Evolutionary conservation across 768 basidiomycete species (phyloP).

Genomic region (Suillus variegatus): DNA sequence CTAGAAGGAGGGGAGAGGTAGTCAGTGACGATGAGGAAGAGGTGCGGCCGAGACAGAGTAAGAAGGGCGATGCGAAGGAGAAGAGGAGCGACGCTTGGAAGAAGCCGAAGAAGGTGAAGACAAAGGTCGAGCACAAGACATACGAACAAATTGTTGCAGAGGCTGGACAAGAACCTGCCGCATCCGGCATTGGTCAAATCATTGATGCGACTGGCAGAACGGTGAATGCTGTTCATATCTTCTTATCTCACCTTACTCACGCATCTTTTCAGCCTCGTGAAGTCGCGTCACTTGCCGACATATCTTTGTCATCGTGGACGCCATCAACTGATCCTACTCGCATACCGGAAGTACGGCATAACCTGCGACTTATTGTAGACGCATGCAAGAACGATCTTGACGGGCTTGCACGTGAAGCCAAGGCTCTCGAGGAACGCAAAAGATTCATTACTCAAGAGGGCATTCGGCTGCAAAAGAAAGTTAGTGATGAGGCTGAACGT

Average conservation of each 20-base stretch:
- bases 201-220: constrained; percentile 95
- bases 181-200: constrained; percentile 75
- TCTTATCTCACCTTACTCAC: constrained; percentile 8
- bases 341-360: constrained; percentile 97
- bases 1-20: constrained; percentile 67
- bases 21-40: constrained; percentile 72
- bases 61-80: constrained; percentile 49
- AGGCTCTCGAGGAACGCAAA: constrained; percentile 77
- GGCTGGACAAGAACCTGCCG: constrained; percentile 61
- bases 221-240: constrained; percentile 46
- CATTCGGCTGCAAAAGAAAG: constrained; percentile 61
- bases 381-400: constrained; percentile 83
- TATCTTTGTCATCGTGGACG: constrained; percentile 78
- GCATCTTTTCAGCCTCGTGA: constrained; percentile 66
- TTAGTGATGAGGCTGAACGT: constrained; percentile 80
- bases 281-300: constrained; percentile 79
- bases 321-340: constrained; percentile 85
- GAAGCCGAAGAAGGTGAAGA: constrained; percentile 80
- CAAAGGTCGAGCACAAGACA: constrained; percentile 89
- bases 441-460: constrained; percentile 74
- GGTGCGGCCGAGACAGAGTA: constrained; percentile 14
- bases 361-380: constrained; percentile 84
- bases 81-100: constrained; percentile 84
- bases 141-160: constrained; percentile 96
- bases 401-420: constrained; percentile 88